A percentile compares a stretch with the other conserved stretches of the same genome.
Evolutionary conservation across 306 rosid genomes (phyloP).

Genomic region (Dryas drummondii): DNA sequence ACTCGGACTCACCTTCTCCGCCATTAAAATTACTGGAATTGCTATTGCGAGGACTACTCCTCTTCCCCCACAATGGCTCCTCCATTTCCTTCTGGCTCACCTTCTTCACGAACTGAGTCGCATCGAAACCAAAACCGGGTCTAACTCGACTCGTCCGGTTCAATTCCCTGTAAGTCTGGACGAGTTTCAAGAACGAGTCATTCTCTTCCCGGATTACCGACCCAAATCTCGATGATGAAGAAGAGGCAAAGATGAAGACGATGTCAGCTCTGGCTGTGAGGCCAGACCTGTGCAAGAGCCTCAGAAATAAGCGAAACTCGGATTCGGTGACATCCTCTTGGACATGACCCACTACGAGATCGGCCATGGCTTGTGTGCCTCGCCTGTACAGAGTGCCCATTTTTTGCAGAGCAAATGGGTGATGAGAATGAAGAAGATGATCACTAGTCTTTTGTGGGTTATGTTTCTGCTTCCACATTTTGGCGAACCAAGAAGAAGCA

Average conservation of each 20-base stretch:
- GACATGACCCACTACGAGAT: conserved; percentile 71
- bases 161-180: conserved; percentile 24
- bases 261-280: conserved; percentile 66
- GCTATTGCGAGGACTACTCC: not conserved
- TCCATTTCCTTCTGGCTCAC: conserved; percentile 25
- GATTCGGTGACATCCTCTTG: conserved; percentile 41
- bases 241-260: conserved; percentile 54
- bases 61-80: conserved; percentile 73
- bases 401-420: conserved; percentile 50
- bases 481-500: conserved; percentile 23
- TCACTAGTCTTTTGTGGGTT: not conserved
- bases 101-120: conserved; percentile 30
- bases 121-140: conserved; percentile 1
- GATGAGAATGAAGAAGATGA: not conserved
- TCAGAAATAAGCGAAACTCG: conserved; percentile 61
- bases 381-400: conserved; percentile 76
- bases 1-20: conserved; percentile 4
- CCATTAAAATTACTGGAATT: not conserved
- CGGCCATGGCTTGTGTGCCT: conserved; percentile 74
- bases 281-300: conserved; percentile 63
- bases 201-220: conserved; percentile 53
- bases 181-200: conserved; percentile 46
- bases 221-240: conserved; percentile 27
- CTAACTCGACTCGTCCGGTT: conserved; percentile 42
- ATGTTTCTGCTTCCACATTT: conserved; percentile 32